Base-by-base conservation (phyloP, 176 grass and related monocot species). In the maize (Zea mays) region DNA sequence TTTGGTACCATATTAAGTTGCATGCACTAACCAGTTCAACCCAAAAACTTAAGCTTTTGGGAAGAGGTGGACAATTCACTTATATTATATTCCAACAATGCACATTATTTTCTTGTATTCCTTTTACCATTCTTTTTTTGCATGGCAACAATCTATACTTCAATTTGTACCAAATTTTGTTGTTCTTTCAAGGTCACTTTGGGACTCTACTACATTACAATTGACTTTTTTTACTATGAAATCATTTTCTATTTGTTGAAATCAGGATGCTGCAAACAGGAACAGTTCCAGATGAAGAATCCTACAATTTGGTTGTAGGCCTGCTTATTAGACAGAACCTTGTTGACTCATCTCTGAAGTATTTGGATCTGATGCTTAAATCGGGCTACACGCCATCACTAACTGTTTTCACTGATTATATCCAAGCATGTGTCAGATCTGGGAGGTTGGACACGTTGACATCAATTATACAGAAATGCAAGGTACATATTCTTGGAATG, bases 401-500 rank as follows among this genome's bases (percentile, higher is more conserved):
- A 75, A 19, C 6, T 66, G 76, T 95, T 59, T 96, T 89, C 72
- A 75, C 56, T 65, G 85, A 90, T 65, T 96, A 75, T 83, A 82
- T 99, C 59, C 65, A 77, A 52, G 81, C 71, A 79, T 90, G 92
- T 73, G 50, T 96, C 55, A 90, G 58, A 80, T 76, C 92, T 78
- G 90, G 90, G 64, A 93, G 86, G 76, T 80, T 94, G 57, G 88
- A 96, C 69, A 74, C 78, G 20, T 81, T 94, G 74, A 49, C 96
- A 85, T 96, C 90, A 75, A 82, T 99, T 52, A 85, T 96, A 89
- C 92, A 99, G 81, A 99, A 90, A 78, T 99, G 96, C 92, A 99
- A 99, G 96, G 96, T 96, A 93, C 43, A 80, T 82, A 45, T 75
- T 50, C 3, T 74, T 64, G 47, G 46, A 71, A 21, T 80, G 72